Percentiles rank a stretch among this genome's conserved stretches.
Conservation (phyloP, 2,329 filamentous ascomycete species). For the Arthrobotrys sphaeroides region DNA sequence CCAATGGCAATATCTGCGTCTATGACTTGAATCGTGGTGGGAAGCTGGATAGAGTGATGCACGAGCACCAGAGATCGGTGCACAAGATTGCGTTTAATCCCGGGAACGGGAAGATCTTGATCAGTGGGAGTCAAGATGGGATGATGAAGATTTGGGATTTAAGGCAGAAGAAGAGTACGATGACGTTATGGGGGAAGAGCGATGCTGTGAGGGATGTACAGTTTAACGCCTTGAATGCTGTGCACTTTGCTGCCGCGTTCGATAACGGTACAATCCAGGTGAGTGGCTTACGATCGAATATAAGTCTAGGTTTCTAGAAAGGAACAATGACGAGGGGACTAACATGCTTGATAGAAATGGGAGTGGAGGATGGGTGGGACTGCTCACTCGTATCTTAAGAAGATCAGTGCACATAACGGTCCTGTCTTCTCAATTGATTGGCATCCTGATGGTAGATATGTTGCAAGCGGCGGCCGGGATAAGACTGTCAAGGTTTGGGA, state of each 20-base stretch:
- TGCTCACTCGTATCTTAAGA: constrained; percentile 42
- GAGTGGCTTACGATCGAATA: neutral
- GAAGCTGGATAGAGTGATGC: constrained; percentile 55
- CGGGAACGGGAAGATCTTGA: constrained; percentile 56
- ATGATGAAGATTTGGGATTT: constrained; percentile 58
- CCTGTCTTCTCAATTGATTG: constrained; percentile 62
- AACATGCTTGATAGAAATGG: constrained; percentile 50
- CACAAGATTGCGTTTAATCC: constrained; percentile 58
- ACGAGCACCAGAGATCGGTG: constrained; percentile 57
- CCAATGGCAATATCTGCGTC: constrained; percentile 58
- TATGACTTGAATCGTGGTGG: constrained; percentile 56
- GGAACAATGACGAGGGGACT: neutral
- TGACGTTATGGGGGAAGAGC: constrained; percentile 57
- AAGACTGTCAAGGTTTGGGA: constrained; percentile 74
- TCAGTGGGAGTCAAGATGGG: constrained; percentile 58
- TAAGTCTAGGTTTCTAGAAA: constrained; percentile 32
- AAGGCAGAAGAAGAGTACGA: constrained; percentile 56
- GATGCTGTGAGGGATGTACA: constrained; percentile 58
- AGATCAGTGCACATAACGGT: constrained; percentile 57
- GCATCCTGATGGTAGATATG: constrained; percentile 74
- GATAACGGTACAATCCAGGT: constrained; percentile 58
- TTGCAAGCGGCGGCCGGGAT: constrained; percentile 70
- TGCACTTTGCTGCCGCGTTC: constrained; percentile 58
- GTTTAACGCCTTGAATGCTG: constrained; percentile 56
- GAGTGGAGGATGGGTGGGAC: constrained; percentile 47